These are phyloP conservation scores for Linnemannia schmuckeri DNA, from an alignment of 192 early-diverging fungal species.

Conservation along the genomic window DNA sequence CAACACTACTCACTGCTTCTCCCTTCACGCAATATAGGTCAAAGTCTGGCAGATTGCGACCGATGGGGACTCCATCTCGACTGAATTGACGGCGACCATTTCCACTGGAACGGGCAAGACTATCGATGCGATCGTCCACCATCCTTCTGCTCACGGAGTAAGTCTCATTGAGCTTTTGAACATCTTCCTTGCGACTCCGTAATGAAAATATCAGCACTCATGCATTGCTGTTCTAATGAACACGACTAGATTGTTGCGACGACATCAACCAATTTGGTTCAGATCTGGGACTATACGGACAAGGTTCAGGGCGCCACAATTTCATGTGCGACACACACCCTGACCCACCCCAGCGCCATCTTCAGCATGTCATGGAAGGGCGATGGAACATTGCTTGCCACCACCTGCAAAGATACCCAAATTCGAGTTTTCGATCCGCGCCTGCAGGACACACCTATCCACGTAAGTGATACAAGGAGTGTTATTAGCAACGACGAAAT, in stretches of 20 bases:
- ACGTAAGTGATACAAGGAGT: slow-evolving; percentile 14
- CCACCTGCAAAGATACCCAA: slow-evolving; percentile 66
- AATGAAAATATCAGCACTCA: not conserved
- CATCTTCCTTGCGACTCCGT: too few relatives aligned
- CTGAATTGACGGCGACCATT: slow-evolving; percentile 38
- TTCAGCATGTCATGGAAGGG: slow-evolving; percentile 73
- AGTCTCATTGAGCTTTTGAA: not conserved
- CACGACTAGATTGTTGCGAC: slow-evolving; percentile 58
- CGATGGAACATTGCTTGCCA: slow-evolving; percentile 66
- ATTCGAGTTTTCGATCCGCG: slow-evolving; percentile 76
- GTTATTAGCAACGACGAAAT: too few relatives aligned
- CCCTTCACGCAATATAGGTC: slow-evolving; percentile 27
- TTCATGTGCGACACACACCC: slow-evolving; percentile 17
- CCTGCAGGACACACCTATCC: slow-evolving; percentile 29
- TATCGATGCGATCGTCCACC: slow-evolving; percentile 59
- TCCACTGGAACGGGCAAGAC: slow-evolving; percentile 50
- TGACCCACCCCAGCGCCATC: slow-evolving; percentile 57
- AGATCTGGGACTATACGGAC: slow-evolving; percentile 64
- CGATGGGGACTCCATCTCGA: not conserved
- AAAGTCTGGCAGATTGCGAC: slow-evolving; percentile 62
- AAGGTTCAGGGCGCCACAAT: slow-evolving; percentile 41
- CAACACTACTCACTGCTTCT: not conserved
- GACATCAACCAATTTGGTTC: slow-evolving; percentile 58
- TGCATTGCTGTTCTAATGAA: not conserved
- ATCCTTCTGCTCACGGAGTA: slow-evolving; percentile 64